phyloP scores from a whole-genome alignment of 2,329 filamentous ascomycete genomes.

The Colletotrichum cereale region DNA sequence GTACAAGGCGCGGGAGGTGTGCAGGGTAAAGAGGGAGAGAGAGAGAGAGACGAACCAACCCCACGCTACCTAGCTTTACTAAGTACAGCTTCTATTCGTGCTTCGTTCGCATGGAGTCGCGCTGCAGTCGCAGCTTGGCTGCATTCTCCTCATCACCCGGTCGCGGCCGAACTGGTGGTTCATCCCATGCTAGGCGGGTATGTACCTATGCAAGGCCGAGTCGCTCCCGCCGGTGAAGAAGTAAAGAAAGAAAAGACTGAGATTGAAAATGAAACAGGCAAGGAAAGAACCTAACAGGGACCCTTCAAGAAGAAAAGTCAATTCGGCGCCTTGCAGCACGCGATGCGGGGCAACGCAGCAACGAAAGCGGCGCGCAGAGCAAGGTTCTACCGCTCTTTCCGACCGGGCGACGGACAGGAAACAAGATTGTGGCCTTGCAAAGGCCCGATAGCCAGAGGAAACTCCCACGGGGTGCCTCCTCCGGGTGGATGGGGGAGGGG shows the following conservation, averaged over 20 bases:
- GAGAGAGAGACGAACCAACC: not conserved
- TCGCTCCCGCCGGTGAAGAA: constrained; percentile 16
- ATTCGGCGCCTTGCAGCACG: constrained; percentile 1
- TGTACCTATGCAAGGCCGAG: not conserved
- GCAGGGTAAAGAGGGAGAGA: constrained; percentile 2
- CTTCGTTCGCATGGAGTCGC: not conserved
- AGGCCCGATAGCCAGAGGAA: constrained; percentile 25
- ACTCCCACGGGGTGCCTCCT: constrained; percentile 6
- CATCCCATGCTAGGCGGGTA: not conserved
- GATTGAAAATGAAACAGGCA: not conserved
- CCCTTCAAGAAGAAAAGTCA: constrained; percentile 4
- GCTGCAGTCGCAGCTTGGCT: constrained; percentile 18
- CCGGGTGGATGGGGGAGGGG: not conserved
- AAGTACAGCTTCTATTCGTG: not conserved
- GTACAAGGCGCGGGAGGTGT: not conserved
- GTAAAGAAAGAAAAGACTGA: not conserved
- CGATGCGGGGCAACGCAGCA: not conserved
- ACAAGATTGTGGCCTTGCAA: constrained; percentile 29
- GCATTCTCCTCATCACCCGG: not conserved
- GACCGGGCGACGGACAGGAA: not conserved
- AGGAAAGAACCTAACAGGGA: not conserved
- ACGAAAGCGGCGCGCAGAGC: constrained; percentile 1
- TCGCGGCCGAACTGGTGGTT: not conserved
- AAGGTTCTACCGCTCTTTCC: not conserved
- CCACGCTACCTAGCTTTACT: not conserved